phyloP scores from a whole-genome alignment of 225 moss, liverwort and hornwort species.

The Bryoerythrophyllum caledonicum region DNA sequence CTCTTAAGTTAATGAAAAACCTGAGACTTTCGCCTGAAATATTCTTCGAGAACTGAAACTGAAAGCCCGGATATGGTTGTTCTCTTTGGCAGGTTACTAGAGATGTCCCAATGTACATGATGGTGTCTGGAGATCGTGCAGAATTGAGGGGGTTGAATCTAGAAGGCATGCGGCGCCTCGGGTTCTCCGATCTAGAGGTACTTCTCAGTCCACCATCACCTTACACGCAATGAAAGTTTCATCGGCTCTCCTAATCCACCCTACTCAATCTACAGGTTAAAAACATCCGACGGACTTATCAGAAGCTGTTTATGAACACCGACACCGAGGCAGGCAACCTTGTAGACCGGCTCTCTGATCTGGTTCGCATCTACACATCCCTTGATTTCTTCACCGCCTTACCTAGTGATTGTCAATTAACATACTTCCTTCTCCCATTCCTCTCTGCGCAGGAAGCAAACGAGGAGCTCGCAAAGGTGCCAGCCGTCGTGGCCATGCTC shows the following conservation, averaged over 20 bases:
- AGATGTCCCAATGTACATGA: slow-evolving; percentile 79
- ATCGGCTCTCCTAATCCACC: background rate
- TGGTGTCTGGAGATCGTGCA: slow-evolving; percentile 81
- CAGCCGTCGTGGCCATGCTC: slow-evolving; percentile 58
- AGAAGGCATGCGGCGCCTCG: slow-evolving; percentile 76
- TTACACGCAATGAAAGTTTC: background rate
- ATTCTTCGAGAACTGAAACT: too few species aligned
- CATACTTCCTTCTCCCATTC: too few species aligned
- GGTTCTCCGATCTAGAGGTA: slow-evolving; percentile 71
- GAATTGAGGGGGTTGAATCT: slow-evolving; percentile 73
- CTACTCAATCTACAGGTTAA: slow-evolving; percentile 38
- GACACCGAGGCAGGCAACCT: slow-evolving; percentile 55
- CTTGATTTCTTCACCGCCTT: background rate
- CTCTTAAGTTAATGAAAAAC: background rate
- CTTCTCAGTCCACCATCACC: too few species aligned
- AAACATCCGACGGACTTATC: slow-evolving; percentile 67
- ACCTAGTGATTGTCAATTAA: background rate
- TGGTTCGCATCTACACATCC: slow-evolving; percentile 34
- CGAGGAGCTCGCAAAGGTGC: slow-evolving; percentile 48
- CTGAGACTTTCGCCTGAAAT: too few species aligned
- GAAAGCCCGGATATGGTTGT: too few species aligned
- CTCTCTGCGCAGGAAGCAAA: slow-evolving; percentile 45
- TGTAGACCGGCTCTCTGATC: slow-evolving; percentile 56
- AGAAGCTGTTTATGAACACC: slow-evolving; percentile 69
- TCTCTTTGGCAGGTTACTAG: slow-evolving; percentile 55